Evolutionary conservation across 176 grass and related monocot genomes (phyloP).

Genomic region (Hsuehochloa calcarea): DNA sequence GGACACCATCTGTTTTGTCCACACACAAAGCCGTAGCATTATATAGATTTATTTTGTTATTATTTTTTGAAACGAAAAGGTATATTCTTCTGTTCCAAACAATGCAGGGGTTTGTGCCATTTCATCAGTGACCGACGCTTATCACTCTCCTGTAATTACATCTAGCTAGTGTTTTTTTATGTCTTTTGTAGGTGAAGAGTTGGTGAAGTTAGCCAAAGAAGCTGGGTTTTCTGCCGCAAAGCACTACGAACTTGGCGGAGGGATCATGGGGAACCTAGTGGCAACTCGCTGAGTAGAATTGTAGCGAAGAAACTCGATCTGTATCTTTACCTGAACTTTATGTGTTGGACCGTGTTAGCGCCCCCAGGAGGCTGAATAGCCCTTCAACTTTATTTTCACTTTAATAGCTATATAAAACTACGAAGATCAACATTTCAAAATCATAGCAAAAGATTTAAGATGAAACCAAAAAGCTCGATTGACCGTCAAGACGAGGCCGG

Average conservation of each 20-base stretch:
- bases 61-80: not conserved
- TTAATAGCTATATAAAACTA: too few species aligned
- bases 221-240: slow-evolving; percentile 64
- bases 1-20: not conserved
- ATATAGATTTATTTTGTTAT: not conserved
- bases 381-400: too few species aligned
- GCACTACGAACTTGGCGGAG: slow-evolving; percentile 79
- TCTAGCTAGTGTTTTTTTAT: not conserved
- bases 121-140: not conserved
- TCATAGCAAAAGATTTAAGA: too few species aligned
- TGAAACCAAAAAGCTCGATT: too few species aligned
- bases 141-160: not conserved
- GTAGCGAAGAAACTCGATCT: not conserved
- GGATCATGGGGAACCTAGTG: slow-evolving; percentile 83
- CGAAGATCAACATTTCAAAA: too few species aligned
- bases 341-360: too few species aligned
- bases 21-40: not conserved
- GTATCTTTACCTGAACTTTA: not conserved
- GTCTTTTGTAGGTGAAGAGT: slow-evolving; percentile 53
- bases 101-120: not conserved
- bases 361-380: too few species aligned
- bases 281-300: slow-evolving; percentile 44
- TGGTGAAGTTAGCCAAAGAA: slow-evolving; percentile 77
- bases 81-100: not conserved
- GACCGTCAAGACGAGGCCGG: too few species aligned